Percentiles rank a stretch among this genome's conserved stretches.
phyloP scores from a whole-genome alignment of 805 yeast genomes.

The Candida qinlingensis region DNA sequence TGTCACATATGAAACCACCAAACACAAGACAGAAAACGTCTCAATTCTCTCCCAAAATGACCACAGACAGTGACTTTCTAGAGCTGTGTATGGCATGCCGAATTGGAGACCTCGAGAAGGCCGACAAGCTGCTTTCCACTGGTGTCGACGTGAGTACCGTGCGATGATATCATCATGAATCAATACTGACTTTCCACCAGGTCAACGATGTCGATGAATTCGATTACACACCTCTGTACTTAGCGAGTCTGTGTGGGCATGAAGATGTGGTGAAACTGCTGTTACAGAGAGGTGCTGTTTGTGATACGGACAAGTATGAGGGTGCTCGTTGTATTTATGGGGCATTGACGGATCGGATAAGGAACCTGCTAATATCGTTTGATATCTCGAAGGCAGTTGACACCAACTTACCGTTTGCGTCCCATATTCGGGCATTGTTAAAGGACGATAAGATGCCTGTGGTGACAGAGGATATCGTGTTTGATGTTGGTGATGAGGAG shows the following conservation, averaged over 20 bases:
- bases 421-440: conserved; percentile 52
- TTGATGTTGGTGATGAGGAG: conserved; percentile 15
- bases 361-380: conserved; percentile 50
- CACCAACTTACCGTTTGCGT: conserved; percentile 63
- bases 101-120: conserved; percentile 60
- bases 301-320: conserved; percentile 77
- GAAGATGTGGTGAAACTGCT: conserved; percentile 54
- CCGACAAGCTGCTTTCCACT: conserved; percentile 47
- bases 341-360: conserved; percentile 62
- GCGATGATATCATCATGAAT: too few relatives aligned
- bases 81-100: conserved; percentile 65
- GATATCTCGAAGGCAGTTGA: conserved; percentile 70
- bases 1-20: too few relatives aligned
- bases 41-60: not conserved
- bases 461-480: conserved; percentile 18
- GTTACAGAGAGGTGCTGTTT: conserved; percentile 63
- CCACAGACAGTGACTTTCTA: conserved; percentile 29
- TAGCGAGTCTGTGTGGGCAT: conserved; percentile 76
- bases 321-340: conserved; percentile 78
- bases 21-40: not conserved
- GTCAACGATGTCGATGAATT: conserved; percentile 52
- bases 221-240: conserved; percentile 70
- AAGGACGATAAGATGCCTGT: conserved; percentile 10
- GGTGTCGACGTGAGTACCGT: conserved; percentile 39
- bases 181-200: not conserved